Evolutionary conservation across 768 basidiomycete genomes (phyloP).

Genomic region (Daedaleopsis nitida): DNA sequence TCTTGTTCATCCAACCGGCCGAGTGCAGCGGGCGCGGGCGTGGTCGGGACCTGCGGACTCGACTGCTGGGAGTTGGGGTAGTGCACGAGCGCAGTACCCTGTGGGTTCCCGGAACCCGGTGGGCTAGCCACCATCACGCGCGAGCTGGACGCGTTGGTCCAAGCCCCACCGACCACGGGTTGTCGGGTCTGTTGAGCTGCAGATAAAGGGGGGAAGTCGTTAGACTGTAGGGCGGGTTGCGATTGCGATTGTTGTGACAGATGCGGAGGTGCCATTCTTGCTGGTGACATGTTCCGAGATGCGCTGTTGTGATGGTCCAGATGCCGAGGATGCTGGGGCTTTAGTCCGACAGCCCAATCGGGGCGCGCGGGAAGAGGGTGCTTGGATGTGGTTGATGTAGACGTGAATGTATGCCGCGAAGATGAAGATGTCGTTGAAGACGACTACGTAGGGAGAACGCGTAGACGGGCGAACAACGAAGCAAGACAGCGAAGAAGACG

Average conservation of each 20-base stretch:
- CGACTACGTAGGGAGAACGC: slow-evolving; percentile 45
- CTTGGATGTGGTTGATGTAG: slow-evolving; percentile 76
- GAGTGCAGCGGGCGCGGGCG: slow-evolving; percentile 10
- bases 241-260: slow-evolving; percentile 36
- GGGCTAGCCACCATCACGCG: slow-evolving; percentile 49
- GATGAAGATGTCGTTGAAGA: slow-evolving; percentile 81
- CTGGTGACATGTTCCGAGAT: slow-evolving; percentile 43
- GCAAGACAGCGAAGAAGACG: background rate
- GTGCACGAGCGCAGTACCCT: slow-evolving; percentile 39
- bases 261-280: slow-evolving; percentile 28
- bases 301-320: slow-evolving; percentile 46
- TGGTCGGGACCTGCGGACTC: slow-evolving; percentile 22
- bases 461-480: background rate
- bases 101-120: slow-evolving; percentile 21
- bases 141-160: slow-evolving; percentile 60
- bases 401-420: slow-evolving; percentile 75
- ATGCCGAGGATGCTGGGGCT: slow-evolving; percentile 59
- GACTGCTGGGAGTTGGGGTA: slow-evolving; percentile 34
- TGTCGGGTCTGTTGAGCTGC: slow-evolving; percentile 42
- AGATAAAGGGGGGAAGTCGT: slow-evolving; percentile 73
- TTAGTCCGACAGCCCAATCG: slow-evolving; percentile 88
- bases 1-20: slow-evolving; percentile 49
- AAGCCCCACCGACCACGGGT: slow-evolving; percentile 64
- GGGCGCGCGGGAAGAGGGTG: slow-evolving; percentile 81
- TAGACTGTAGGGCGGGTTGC: slow-evolving; percentile 49